Conservation (phyloP, 805 yeast species). For the Saturnispora besseyi region DNA sequence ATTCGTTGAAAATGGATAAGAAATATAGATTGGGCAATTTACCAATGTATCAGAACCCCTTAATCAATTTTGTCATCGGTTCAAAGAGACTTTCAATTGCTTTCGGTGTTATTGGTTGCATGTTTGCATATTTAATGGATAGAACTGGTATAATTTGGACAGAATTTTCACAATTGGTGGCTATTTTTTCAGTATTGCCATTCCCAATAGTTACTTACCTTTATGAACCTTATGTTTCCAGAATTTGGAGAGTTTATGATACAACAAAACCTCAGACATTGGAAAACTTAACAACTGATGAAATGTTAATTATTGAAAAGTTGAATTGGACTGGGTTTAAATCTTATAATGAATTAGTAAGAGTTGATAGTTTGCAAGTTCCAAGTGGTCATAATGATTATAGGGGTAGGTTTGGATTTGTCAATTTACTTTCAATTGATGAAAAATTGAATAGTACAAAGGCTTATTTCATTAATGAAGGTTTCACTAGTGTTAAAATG, state of each 20-base stretch:
- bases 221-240: conserved; percentile 58
- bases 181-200: conserved; percentile 40
- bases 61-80: conserved; percentile 50
- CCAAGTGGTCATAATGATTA: conserved; percentile 20
- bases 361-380: conserved; percentile 38
- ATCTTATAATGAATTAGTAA: conserved; percentile 53
- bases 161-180: conserved; percentile 34
- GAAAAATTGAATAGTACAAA: conserved; percentile 29
- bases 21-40: conserved; percentile 47
- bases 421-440: conserved; percentile 37
- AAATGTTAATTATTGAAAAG: conserved; percentile 58
- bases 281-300: conserved; percentile 52
- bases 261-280: conserved; percentile 54
- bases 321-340: conserved; percentile 58
- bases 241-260: conserved; percentile 64
- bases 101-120: conserved; percentile 49
- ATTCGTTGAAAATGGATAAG: conserved; percentile 33
- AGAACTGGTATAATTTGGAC: conserved; percentile 47
- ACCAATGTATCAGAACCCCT: conserved; percentile 59
- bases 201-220: conserved; percentile 48
- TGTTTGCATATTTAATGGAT: conserved; percentile 51
- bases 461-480: conserved; percentile 54
- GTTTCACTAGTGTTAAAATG: conserved; percentile 75
- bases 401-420: conserved; percentile 38
- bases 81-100: conserved; percentile 55